These are phyloP conservation scores for Raffaelea ambrosiae DNA, from an alignment of 2,329 filamentous ascomycete genomes.

Conservation along the genomic window DNA sequence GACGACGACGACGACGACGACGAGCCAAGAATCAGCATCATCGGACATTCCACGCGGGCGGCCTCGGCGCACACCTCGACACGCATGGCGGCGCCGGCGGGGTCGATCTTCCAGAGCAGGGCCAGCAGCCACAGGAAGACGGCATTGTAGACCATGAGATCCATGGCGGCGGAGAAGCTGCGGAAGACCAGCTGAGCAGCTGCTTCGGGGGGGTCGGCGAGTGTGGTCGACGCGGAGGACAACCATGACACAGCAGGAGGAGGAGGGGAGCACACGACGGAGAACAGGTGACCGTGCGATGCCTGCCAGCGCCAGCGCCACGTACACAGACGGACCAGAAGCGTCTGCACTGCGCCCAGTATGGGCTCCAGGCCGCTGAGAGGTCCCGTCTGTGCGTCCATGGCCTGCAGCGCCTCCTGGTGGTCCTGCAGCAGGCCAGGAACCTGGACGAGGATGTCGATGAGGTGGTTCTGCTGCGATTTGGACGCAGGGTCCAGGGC, in stretches of 20 bases:
- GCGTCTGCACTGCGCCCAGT: not conserved
- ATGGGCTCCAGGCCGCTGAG: not conserved
- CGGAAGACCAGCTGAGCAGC: no score
- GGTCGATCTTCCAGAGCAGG: constrained; percentile 1
- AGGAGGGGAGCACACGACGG: no score
- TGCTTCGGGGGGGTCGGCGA: no score
- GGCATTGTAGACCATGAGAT: constrained; percentile 4
- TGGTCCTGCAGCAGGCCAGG: constrained; percentile 1
- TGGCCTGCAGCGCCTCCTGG: not conserved
- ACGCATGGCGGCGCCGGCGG: not conserved
- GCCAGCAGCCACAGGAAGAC: not conserved
- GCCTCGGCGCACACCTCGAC: not conserved
- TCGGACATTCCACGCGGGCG: not conserved
- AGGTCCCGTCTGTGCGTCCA: not conserved
- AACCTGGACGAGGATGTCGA: constrained; percentile 1
- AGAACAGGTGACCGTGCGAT: not conserved
- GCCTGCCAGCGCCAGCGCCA: constrained; percentile 5
- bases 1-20: not conserved
- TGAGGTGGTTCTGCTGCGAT: not conserved
- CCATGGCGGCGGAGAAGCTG: not conserved
- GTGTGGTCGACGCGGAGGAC: no score
- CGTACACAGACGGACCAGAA: not conserved
- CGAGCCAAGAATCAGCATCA: not conserved
- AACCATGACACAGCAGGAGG: no score
- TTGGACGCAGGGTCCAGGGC: not conserved